These are phyloP conservation scores for Flaveria robusta DNA, from an alignment of 129 eudicot species.

Conservation along the genomic window DNA sequence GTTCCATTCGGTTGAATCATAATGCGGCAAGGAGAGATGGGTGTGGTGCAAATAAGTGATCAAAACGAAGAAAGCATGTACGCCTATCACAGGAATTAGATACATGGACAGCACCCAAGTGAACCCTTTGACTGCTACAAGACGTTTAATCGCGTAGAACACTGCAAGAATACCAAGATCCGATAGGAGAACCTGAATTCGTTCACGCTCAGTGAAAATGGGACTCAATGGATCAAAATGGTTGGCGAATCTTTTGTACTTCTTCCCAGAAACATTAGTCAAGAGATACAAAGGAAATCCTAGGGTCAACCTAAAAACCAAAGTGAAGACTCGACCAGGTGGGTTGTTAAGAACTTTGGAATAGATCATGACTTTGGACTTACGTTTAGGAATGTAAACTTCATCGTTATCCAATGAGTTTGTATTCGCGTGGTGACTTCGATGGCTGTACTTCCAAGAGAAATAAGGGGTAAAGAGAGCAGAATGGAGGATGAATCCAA, in stretches of 20 bases:
- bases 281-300: conserved; percentile 1
- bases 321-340: conserved; percentile 33
- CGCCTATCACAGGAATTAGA: conserved; percentile 30
- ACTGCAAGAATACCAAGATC: conserved; percentile 6
- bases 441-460: conserved; percentile 43
- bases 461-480: conserved; percentile 37
- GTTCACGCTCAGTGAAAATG: conserved; percentile 11
- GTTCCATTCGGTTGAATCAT: conserved; percentile 37
- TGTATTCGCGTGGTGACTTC: conserved; percentile 41
- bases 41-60: conserved; percentile 43
- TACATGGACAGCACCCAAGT: conserved; percentile 34
- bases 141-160: neutral
- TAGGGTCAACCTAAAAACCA: neutral
- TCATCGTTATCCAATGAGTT: conserved; percentile 36
- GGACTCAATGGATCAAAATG: conserved; percentile 10
- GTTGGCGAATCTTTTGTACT: conserved; percentile 4
- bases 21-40: conserved; percentile 35
- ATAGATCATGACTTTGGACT: conserved; percentile 28
- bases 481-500: conserved; percentile 36
- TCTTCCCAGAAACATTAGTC: conserved; percentile 1
- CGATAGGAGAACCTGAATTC: conserved; percentile 1
- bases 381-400: conserved; percentile 41
- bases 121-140: neutral
- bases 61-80: conserved; percentile 28
- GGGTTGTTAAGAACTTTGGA: conserved; percentile 40